Percentiles rank a stretch among this genome's conserved stretches.
phyloP scores from a whole-genome alignment of 1,139 yeast genomes.

The Spathaspora sp. region DNA sequence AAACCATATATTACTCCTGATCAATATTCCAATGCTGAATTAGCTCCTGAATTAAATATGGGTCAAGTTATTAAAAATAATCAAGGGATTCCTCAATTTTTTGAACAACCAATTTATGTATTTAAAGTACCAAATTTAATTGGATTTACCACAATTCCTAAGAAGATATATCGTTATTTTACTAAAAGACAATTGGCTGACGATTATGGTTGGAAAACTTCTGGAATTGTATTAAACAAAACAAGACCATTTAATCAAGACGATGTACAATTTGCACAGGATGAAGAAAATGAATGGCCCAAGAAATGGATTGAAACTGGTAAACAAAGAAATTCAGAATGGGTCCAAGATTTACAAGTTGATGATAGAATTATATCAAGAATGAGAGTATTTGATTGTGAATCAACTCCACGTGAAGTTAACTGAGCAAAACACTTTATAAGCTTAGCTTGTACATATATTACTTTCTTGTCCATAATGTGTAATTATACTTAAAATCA shows the following conservation, averaged over 20 bases:
- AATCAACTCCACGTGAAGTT: neutral
- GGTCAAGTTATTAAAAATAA: conserved; percentile 23
- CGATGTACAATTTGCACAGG: conserved; percentile 56
- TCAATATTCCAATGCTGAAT: conserved; percentile 50
- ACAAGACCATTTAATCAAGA: conserved; percentile 55
- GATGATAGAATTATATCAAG: conserved; percentile 66
- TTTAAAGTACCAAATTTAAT: conserved; percentile 71
- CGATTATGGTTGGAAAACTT: conserved; percentile 61
- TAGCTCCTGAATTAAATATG: conserved; percentile 63
- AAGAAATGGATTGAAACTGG: conserved; percentile 78
- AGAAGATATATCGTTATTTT: conserved; percentile 76
- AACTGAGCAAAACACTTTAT: neutral
- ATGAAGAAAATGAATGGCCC: conserved; percentile 93
- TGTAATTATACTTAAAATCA: conserved; percentile 16
- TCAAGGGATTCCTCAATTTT: conserved; percentile 54
- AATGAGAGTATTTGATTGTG: conserved; percentile 50
- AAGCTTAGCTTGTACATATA: neutral
- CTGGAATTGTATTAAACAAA: conserved; percentile 56
- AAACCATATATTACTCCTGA: conserved; percentile 61
- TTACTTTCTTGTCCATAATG: conserved; percentile 16
- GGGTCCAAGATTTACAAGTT: conserved; percentile 75
- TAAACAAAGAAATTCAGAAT: conserved; percentile 70
- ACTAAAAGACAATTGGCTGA: conserved; percentile 71
- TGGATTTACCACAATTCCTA: conserved; percentile 78
- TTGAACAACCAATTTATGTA: conserved; percentile 74